These are phyloP conservation scores for Catunica adiposa DNA, from an alignment of 2,329 filamentous ascomycete genomes.

Conservation along the genomic window DNA sequence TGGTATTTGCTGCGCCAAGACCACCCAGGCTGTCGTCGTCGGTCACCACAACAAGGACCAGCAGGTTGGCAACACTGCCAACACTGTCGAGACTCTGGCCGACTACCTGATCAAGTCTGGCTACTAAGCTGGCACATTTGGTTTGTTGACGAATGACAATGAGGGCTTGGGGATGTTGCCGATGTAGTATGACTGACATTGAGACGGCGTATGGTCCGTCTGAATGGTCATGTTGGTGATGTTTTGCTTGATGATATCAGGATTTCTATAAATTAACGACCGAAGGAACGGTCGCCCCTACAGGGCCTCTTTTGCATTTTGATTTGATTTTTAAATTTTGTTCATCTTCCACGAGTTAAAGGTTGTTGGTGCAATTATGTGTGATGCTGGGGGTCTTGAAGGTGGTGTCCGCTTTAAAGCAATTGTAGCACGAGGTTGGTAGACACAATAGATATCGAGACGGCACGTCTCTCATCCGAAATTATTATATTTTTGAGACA, in stretches of 20 bases:
- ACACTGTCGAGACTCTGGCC: constrained; percentile 65
- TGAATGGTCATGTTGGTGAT: background rate
- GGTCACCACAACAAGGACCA: constrained; percentile 65
- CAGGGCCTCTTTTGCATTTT: background rate
- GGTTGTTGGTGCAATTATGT: background rate
- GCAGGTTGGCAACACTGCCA: constrained; percentile 58
- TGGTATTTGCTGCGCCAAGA: constrained; percentile 72
- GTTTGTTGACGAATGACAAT: no score
- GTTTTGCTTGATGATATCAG: constrained; percentile 6
- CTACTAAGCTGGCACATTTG: constrained; percentile 40
- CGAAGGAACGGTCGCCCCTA: background rate
- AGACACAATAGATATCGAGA: no score
- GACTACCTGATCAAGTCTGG: constrained; percentile 69
- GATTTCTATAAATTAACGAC: constrained; percentile 3
- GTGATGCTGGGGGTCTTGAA: no score
- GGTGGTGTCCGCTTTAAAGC: no score
- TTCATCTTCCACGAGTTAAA: background rate
- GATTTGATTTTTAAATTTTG: background rate
- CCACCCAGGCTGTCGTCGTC: constrained; percentile 73
- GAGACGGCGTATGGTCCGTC: no score
- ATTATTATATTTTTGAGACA: background rate
- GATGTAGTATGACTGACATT: no score
- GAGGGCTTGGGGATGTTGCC: background rate
- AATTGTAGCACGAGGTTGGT: no score
- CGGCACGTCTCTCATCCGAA: no score